phyloP scores from a whole-genome alignment of 495 filamentous ascomycete species.

The Xylaria acuta region DNA sequence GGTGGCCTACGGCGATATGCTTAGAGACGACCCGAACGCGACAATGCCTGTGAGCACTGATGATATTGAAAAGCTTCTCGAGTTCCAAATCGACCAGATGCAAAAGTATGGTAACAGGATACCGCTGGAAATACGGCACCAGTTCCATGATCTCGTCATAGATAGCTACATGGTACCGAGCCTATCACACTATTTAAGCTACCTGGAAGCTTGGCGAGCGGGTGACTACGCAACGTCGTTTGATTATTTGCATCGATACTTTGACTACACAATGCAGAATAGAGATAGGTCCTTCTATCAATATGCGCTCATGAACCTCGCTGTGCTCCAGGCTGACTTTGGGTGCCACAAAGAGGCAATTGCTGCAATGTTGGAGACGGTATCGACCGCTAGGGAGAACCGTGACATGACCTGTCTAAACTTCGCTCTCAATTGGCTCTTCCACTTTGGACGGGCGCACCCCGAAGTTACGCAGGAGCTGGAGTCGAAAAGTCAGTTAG shows the following conservation, averaged over 20 bases:
- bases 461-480: constrained; percentile 75
- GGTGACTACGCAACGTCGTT: constrained; percentile 91
- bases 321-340: constrained; percentile 94
- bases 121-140: constrained; percentile 67
- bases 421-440: constrained; percentile 96
- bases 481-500: constrained; percentile 73
- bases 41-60: constrained; percentile 68
- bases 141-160: constrained; percentile 70
- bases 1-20: constrained; percentile 66
- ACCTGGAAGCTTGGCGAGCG: constrained; percentile 87
- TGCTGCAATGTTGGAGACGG: constrained; percentile 89
- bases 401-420: constrained; percentile 92
- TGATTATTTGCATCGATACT: constrained; percentile 92
- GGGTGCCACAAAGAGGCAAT: constrained; percentile 91
- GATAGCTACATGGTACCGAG: constrained; percentile 71
- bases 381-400: constrained; percentile 89
- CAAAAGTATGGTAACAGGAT: constrained; percentile 76
- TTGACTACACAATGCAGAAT: constrained; percentile 95
- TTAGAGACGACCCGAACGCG: constrained; percentile 54
- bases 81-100: constrained; percentile 86
- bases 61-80: constrained; percentile 81
- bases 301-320: constrained; percentile 93
- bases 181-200: constrained; percentile 80
- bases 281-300: constrained; percentile 86
- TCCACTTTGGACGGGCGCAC: constrained; percentile 88